Evolutionary conservation across 2,329 filamentous ascomycete species (phyloP), one percentile per base, ranked within the genome.

Genomic region (Spiromastix sp.): DNA sequence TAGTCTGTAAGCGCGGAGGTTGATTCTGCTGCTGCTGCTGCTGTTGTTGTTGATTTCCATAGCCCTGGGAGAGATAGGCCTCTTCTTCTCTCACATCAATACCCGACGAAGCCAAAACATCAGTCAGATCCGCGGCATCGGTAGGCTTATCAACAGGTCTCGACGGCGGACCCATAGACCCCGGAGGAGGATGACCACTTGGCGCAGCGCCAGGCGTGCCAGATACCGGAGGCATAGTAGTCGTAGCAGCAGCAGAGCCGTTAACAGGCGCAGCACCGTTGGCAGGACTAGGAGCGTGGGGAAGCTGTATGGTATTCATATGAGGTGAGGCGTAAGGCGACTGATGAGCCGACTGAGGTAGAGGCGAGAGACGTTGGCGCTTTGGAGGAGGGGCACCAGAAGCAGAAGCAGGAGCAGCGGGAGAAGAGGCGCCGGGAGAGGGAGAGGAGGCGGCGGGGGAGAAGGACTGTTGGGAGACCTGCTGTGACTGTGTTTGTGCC

Each of bases 31-130:
- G 66, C 68, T 6, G 68, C 68, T 36, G 66, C 59, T 39, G 59
- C 50, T 37, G 66, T 63, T 40, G 66, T 68, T 6, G 68, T 68
- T 36, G 66, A 59, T 39, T 58, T 47, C 48, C 63, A 56, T 52
- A 69, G 51, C 52, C 65, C 51, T 52, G 77, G 29, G 84, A 79
- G 56, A 91, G 69, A 45, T 77, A 83, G 48, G 86, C 83, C 51
- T 93, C 85, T 57, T 94, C 87, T 44, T 85, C 85, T 39, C 81
- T 78, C 30, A 94, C 61, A 63, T 94, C 84, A 43, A 95, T 85
- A 32, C 85, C 86, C 11, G 85, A 89, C 12, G 82, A 84, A 12
- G 80, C 79, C 36, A 94, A 61, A 33, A 86, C 82, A 61, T 95
- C 87, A 45, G 81, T 84, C 30, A 87, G 72, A 49, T 93, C 85